Base-by-base conservation (phyloP, 345 rosid genomes). In the Reutealis trisperma region DNA sequence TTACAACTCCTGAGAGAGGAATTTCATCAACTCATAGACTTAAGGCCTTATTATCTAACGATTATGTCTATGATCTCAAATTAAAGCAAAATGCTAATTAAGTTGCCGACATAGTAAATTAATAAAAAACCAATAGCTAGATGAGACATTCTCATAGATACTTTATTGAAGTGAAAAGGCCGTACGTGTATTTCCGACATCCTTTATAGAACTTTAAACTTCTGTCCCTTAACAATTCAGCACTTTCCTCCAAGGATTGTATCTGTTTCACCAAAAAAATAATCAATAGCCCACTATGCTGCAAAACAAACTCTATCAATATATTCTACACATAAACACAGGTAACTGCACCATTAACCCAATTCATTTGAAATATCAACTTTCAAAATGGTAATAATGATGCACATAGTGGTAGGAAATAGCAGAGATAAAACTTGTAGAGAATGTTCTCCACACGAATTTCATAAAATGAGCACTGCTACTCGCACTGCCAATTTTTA, bases 181-280 rank as follows among this genome's bases (percentile, higher is more conserved):
- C 97, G 73, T 89, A 96, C 98, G 98, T 96, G 87, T 96, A 96
- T 81, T 96, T 96, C 59, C 98, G 87, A 77, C 98, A 92, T 74
- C 99, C 99, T 89, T 96, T 96, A 81, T 91, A 87, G 83, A 96
- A 96, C 79, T 88, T 96, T 77, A 96, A 85, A 87, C 98, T 89
- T 87, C 99, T 90, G 83, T 92, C 99, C 80, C 96, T 80, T 78
- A 94, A 85, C 70, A 79, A 73, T 72, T 96, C 98, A 2, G 96
- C 94, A 85, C 84, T 90, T 85, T 96, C 98, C 87, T 96, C 99
- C 90, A 88, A 55, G 82, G 89, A 83, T 80, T 94, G 99, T 73
- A 96, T 87, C 99, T 96, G 90, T 81, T 85, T 71, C 80, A 79
- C 78, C 59, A 79, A 81, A 75, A 37, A 81, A 54, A 63, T 15